These are phyloP conservation scores for Sclerotinia nivalis DNA, from an alignment of 2,329 filamentous ascomycete species.

Conservation along the genomic window DNA sequence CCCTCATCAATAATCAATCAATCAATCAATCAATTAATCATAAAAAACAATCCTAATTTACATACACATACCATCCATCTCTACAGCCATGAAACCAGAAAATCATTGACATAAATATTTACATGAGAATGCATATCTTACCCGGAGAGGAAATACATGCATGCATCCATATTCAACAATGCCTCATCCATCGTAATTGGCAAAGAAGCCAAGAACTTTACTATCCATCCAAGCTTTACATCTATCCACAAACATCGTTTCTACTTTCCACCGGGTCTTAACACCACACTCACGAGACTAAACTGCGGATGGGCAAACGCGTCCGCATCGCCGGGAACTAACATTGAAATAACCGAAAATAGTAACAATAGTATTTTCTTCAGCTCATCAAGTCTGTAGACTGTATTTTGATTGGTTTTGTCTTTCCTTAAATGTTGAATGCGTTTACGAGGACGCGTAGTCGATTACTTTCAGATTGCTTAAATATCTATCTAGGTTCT, in stretches of 20 bases:
- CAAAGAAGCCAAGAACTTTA: background rate
- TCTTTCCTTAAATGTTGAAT: background rate
- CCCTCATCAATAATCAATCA: background rate
- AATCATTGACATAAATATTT: too few relatives aligned
- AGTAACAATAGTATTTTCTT: background rate
- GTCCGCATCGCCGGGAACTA: background rate
- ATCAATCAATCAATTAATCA: too few relatives aligned
- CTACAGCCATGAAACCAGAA: too few relatives aligned
- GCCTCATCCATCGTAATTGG: background rate
- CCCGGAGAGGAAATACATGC: background rate
- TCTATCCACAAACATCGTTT: background rate
- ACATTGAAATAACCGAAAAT: background rate
- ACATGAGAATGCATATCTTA: too few relatives aligned
- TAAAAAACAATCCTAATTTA: too few relatives aligned
- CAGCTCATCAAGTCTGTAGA: background rate
- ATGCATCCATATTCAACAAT: background rate
- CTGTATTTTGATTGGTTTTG: too few relatives aligned
- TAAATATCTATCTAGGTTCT: background rate
- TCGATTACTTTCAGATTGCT: background rate
- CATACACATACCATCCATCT: too few relatives aligned
- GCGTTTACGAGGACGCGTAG: background rate
- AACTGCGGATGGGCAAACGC: background rate
- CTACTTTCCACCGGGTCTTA: background rate
- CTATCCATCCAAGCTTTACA: background rate
- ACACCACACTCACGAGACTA: background rate